A percentile compares a stretch with the other conserved stretches of the same genome.
phyloP scores from a whole-genome alignment of 1,139 yeast species.

The Diutina scorzettiae region DNA sequence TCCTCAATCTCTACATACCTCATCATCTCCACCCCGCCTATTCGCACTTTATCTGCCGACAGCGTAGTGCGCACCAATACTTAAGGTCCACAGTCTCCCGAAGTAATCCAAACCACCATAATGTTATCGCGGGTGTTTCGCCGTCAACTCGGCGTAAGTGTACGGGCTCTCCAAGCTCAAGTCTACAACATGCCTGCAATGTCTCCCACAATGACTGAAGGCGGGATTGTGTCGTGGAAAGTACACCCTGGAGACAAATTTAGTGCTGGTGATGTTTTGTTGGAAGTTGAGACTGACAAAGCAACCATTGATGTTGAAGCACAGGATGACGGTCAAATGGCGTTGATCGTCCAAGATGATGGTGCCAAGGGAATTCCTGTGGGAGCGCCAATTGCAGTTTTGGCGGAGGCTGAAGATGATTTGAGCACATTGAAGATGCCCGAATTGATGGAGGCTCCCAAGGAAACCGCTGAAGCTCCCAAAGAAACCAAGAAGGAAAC shows the following conservation, averaged over 20 bases:
- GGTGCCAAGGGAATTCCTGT: constrained; percentile 76
- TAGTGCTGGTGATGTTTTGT: constrained; percentile 72
- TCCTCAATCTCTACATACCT: no score
- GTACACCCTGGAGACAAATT: constrained; percentile 70
- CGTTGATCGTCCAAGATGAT: constrained; percentile 57
- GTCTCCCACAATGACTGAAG: constrained; percentile 98
- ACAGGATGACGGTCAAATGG: constrained; percentile 80
- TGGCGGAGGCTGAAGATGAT: constrained; percentile 87
- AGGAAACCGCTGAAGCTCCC: neutral
- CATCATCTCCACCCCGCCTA: neutral
- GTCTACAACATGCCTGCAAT: constrained; percentile 91
- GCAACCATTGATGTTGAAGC: constrained; percentile 93
- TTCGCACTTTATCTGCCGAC: neutral
- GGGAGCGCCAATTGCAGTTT: constrained; percentile 78
- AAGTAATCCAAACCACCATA: neutral
- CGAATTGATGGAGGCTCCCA: neutral
- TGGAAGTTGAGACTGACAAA: constrained; percentile 90
- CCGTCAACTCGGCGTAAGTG: neutral
- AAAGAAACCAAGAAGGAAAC: no score
- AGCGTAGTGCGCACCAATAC: neutral
- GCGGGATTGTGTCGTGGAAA: constrained; percentile 95
- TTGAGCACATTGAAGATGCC: constrained; percentile 54
- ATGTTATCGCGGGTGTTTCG: constrained; percentile 3
- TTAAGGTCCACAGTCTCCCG: neutral
- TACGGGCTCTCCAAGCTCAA: constrained; percentile 8